phyloP scores from a whole-genome alignment of 2,329 filamentous ascomycete species.

The Orbilia javanica region DNA sequence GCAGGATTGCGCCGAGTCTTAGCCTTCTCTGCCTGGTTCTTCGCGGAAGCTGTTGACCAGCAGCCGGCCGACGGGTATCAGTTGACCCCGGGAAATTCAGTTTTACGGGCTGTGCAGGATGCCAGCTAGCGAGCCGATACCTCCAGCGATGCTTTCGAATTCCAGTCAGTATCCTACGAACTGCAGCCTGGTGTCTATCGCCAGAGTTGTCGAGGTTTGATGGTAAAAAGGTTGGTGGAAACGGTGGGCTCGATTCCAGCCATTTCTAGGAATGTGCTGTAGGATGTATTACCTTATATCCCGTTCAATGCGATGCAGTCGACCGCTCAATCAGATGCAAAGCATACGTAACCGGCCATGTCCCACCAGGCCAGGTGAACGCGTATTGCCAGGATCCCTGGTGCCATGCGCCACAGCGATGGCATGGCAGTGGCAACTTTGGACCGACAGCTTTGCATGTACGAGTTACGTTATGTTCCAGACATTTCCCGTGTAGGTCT shows the following conservation, averaged over 20 bases:
- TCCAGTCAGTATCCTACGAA: too few species aligned
- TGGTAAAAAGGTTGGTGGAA: not conserved
- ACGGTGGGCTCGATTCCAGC: conserved; percentile 7
- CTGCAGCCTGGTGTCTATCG: not conserved
- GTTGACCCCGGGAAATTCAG: conserved; percentile 17
- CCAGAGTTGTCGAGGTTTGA: not conserved
- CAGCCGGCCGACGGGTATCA: conserved; percentile 22
- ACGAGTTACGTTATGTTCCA: conserved; percentile 9
- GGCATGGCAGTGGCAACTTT: conserved; percentile 25
- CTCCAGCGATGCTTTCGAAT: too few species aligned
- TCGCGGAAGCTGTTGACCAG: conserved; percentile 27
- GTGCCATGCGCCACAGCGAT: conserved; percentile 18
- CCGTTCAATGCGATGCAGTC: conserved; percentile 21
- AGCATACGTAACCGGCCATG: conserved; percentile 29
- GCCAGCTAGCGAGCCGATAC: not conserved
- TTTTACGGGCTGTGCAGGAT: conserved; percentile 13
- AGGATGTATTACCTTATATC: conserved; percentile 20
- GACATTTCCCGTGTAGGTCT: not conserved
- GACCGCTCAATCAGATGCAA: not conserved
- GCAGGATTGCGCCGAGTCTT: conserved; percentile 26
- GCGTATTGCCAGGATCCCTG: conserved; percentile 17
- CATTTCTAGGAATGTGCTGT: conserved; percentile 21
- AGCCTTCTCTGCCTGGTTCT: conserved; percentile 26
- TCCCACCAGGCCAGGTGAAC: conserved; percentile 17
- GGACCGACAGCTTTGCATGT: not conserved